Conservation (phyloP, 2,329 filamentous ascomycete species). For the Fusarium buharicum region DNA sequence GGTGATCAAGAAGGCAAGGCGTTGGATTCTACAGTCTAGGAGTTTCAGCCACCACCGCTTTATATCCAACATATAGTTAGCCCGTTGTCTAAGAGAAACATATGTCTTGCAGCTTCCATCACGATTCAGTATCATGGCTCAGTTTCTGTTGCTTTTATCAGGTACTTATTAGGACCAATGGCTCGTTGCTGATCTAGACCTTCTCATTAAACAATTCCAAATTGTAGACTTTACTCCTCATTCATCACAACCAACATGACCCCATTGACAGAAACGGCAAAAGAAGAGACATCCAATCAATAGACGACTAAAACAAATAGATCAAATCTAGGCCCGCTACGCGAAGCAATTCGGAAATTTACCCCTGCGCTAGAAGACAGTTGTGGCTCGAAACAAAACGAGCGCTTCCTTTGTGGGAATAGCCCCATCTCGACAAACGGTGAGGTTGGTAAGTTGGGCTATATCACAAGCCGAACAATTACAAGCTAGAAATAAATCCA, state of each 20-base stretch:
- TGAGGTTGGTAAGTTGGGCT: slow-evolving; percentile 1
- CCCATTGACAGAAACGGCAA: not conserved
- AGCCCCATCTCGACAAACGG: slow-evolving; percentile 11
- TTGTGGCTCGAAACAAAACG: slow-evolving; percentile 28
- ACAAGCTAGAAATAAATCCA: not conserved
- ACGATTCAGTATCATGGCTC: too few species aligned
- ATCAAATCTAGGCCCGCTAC: not conserved
- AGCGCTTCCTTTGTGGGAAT: slow-evolving; percentile 31
- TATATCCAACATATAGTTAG: too few species aligned
- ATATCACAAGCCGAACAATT: slow-evolving; percentile 11
- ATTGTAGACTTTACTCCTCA: not conserved
- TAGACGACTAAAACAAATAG: not conserved
- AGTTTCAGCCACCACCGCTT: too few species aligned
- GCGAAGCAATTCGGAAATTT: slow-evolving; percentile 16
- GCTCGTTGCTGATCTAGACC: not conserved
- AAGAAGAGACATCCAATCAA: slow-evolving; percentile 10
- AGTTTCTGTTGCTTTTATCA: not conserved
- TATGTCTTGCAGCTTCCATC: too few species aligned
- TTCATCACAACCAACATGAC: not conserved
- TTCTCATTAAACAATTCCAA: not conserved
- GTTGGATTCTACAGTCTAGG: not conserved
- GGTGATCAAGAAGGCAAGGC: not conserved
- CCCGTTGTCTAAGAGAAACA: too few species aligned
- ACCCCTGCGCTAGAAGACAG: slow-evolving; percentile 34
- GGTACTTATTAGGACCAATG: not conserved